Evolutionary conservation across 1,284 basidiomycete genomes (phyloP).

Genomic region (Porodaedalea pini): DNA sequence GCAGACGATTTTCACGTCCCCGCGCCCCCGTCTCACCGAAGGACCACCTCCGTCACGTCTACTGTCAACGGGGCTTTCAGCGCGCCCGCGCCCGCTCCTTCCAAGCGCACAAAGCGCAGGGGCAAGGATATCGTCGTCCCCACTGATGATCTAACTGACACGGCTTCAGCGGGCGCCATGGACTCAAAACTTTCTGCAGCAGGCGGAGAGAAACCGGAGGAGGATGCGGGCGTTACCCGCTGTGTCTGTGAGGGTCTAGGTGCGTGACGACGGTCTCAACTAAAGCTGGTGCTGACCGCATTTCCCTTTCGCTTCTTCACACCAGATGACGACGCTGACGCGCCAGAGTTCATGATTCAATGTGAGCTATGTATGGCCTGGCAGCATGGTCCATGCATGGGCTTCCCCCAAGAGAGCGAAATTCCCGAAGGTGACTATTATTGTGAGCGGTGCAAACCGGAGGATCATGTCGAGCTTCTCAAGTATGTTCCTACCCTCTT

Average conservation of each 20-base stretch:
- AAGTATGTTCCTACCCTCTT: conserved; percentile 46
- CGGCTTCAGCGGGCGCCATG: conserved; percentile 20
- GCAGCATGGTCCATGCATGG: conserved; percentile 98
- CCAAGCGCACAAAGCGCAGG: conserved; percentile 50
- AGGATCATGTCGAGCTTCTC: conserved; percentile 75
- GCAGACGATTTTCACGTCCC: conserved; percentile 58
- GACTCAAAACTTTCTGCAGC: conserved; percentile 16
- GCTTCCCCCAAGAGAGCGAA: conserved; percentile 82
- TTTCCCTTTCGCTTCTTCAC: conserved; percentile 22
- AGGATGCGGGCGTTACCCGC: conserved; percentile 84
- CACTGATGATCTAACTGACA: conserved; percentile 23
- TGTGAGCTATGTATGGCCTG: conserved; percentile 97
- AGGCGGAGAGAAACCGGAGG: conserved; percentile 48
- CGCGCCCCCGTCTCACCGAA: conserved; percentile 10
- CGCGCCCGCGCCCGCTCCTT: conserved; percentile 36
- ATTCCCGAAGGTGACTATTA: conserved; percentile 82
- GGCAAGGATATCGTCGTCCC: conserved; percentile 39
- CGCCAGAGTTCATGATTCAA: conserved; percentile 93
- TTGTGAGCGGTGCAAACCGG: conserved; percentile 92
- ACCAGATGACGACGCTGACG: conserved; percentile 73
- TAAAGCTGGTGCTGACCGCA: conserved; percentile 21
- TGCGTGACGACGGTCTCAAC: conserved; percentile 40
- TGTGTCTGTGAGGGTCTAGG: conserved; percentile 91
- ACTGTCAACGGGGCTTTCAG: conserved; percentile 42
- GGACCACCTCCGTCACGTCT: conserved; percentile 27